These are phyloP conservation scores for Hymenoscyphus infarciens DNA, from an alignment of 2,329 filamentous ascomycete species.

Conservation along the genomic window DNA sequence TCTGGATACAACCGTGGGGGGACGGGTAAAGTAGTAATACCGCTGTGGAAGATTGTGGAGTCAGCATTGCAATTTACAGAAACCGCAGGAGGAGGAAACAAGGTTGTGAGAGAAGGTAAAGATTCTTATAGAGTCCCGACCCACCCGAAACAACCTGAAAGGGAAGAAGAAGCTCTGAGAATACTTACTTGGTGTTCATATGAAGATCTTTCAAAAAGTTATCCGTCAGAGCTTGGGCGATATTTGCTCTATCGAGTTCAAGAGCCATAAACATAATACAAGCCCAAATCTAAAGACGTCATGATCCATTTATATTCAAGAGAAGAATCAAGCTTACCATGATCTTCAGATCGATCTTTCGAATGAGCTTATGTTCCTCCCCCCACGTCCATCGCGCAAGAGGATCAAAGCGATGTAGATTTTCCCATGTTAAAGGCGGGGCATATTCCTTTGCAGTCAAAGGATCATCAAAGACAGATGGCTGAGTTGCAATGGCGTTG, in stretches of 20 bases:
- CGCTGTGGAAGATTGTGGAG: no score
- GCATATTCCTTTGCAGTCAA: constrained; percentile 27
- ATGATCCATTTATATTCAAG: constrained; percentile 2
- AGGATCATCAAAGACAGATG: constrained; percentile 30
- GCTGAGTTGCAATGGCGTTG: constrained; percentile 28
- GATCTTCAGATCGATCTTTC: constrained; percentile 33
- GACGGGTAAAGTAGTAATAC: no score
- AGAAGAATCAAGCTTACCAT: constrained; percentile 24
- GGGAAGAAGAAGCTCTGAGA: background rate
- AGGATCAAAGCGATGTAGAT: constrained; percentile 29
- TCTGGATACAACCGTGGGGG: no score
- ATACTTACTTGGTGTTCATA: constrained; percentile 42
- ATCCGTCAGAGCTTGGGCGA: constrained; percentile 54
- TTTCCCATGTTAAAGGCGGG: constrained; percentile 28
- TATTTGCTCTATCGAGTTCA: constrained; percentile 58
- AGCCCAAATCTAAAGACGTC: constrained; percentile 24
- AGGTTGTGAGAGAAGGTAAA: no score
- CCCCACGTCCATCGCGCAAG: constrained; percentile 28
- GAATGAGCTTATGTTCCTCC: constrained; percentile 29
- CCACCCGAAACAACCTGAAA: no score
- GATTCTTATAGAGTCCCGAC: no score
- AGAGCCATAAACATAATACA: constrained; percentile 61
- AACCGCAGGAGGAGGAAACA: no score
- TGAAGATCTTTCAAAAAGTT: constrained; percentile 50
- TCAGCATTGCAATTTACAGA: no score